Evolutionary conservation across 140 eudicot genomes (phyloP), one percentile per base, ranked within the genome.

Genomic region (Stevia rebaudiana): DNA sequence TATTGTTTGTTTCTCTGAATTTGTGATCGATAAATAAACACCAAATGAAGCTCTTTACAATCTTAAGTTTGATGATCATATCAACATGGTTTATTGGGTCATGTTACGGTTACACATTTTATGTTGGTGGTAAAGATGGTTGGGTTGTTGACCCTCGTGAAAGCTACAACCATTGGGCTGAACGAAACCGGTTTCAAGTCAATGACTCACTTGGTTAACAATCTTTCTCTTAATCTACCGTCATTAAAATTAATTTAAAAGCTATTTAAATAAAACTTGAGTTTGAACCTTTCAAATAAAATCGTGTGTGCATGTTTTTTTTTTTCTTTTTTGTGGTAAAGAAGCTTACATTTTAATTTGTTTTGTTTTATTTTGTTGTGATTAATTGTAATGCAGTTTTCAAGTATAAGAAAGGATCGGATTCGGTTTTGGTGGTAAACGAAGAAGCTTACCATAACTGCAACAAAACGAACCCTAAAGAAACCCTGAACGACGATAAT

Each of bases 41-140:
- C 47, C 69, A 66, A 36, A 57, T 9, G 50, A 74, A 47, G 61
- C 68, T 56, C 63, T 19, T 66, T 37, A 23, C 74, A 62, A 43
- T 15, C 68, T 31, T 83, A 12, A 13, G 61, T 33, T 56, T 80
- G 40, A 8, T 73, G 44, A 71, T 77, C 67, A 42, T 76, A 13
- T 43, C 62, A 3, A 11, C 62, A 61, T 74, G 77, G 1, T 44
- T 68, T 35, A 63, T 77, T 4, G 51, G 51, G 6, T 60, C 81
- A 17, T 81, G 72, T 48, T 33, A 75, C 10, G 82, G 79, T 43
- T 35, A 36, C 66, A 75, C 68, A n/a, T 86, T 74, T 61, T 17
- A 63, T 17, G 89, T 80, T 0, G 95, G 95, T 67, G 89, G 81
- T n/a, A 81, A 78, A 61, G 72, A 80, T 31, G 89, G 95, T 8